These are phyloP conservation scores for Paecilomyces sp. DNA, from an alignment of 2,329 filamentous ascomycete species.

Conservation along the genomic window DNA sequence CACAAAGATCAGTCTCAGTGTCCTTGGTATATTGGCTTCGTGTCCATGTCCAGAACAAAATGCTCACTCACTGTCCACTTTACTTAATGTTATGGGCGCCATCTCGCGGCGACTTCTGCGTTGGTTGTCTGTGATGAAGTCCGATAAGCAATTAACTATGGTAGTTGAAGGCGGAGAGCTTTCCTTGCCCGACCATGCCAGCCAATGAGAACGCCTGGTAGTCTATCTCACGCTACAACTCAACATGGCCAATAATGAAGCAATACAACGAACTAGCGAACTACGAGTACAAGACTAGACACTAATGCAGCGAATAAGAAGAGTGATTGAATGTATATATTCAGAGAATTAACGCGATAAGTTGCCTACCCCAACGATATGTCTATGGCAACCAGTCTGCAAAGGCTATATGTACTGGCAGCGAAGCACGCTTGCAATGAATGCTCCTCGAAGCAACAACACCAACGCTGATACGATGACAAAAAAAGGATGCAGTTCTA, in stretches of 20 bases:
- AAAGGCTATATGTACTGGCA: background rate
- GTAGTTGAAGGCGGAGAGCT: background rate
- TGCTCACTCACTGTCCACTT: conserved; percentile 25
- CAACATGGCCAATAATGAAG: background rate
- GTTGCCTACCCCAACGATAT: background rate
- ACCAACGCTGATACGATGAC: background rate
- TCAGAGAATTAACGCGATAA: background rate
- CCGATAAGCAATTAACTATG: background rate
- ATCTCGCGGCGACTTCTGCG: conserved; percentile 11
- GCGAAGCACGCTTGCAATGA: background rate
- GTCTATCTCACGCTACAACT: background rate
- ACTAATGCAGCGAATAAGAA: background rate
- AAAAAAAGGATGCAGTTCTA: background rate
- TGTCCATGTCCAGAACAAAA: background rate
- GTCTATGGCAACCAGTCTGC: conserved; percentile 1
- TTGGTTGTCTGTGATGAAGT: background rate
- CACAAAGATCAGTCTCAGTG: conserved; percentile 1
- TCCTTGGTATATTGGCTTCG: background rate
- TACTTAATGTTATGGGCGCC: conserved; percentile 27
- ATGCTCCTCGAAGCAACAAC: background rate
- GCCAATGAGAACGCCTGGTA: background rate
- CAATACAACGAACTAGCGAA: background rate
- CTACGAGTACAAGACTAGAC: background rate
- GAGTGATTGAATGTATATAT: background rate
- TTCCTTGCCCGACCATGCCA: background rate